phyloP scores from a whole-genome alignment of 2,329 filamentous ascomycete genomes.

The Calonectria hawksworthii region DNA sequence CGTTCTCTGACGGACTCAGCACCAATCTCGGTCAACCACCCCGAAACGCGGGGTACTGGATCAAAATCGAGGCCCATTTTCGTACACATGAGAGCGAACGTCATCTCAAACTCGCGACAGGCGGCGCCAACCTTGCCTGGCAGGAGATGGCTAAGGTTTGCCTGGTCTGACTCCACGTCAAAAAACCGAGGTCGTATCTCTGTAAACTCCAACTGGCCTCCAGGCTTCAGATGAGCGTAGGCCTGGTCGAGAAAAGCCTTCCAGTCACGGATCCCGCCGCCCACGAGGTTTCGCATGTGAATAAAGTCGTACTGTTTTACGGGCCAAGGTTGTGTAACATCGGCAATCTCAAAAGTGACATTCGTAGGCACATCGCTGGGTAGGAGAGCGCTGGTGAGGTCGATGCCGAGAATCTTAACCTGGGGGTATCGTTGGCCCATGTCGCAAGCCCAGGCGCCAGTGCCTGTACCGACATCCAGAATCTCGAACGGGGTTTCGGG shows the following conservation, averaged over 20 bases:
- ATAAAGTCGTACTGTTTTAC: conserved; percentile 56
- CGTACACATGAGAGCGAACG: conserved; percentile 46
- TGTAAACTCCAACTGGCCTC: conserved; percentile 60
- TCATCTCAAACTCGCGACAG: conserved; percentile 53
- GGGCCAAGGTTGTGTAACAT: conserved; percentile 65
- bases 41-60: conserved; percentile 52
- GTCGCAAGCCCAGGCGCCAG: conserved; percentile 59
- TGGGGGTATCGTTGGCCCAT: conserved; percentile 57
- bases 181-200: conserved; percentile 58
- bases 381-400: conserved; percentile 57
- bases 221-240: conserved; percentile 57
- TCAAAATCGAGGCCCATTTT: conserved; percentile 56
- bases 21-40: conserved; percentile 53
- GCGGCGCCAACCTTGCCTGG: conserved; percentile 40
- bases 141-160: conserved; percentile 28
- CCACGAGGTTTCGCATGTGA: conserved; percentile 59
- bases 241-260: conserved; percentile 51
- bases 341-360: conserved; percentile 70
- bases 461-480: conserved; percentile 59
- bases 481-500: conserved; percentile 46
- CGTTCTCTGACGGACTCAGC: conserved; percentile 57
- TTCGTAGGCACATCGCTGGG: conserved; percentile 67
- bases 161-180: conserved; percentile 51
- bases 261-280: conserved; percentile 61
- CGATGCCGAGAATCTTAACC: conserved; percentile 56